Conservation (phyloP, 2,329 filamentous ascomycete species). For the Exophiala lecanii-corni region DNA sequence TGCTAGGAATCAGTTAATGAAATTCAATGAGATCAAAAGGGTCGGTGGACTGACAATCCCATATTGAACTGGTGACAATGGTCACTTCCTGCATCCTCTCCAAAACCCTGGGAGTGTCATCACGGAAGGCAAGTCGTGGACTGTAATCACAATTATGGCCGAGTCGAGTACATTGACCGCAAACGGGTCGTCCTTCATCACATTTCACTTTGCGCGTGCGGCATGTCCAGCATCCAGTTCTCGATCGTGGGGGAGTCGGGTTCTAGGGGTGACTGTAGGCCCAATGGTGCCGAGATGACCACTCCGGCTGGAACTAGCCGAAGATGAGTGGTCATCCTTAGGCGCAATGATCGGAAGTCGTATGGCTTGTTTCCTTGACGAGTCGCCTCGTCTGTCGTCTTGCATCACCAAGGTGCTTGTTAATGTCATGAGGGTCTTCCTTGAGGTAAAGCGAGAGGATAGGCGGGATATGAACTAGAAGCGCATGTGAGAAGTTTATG, state of each 20-base stretch:
- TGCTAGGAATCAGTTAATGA: constrained; percentile 23
- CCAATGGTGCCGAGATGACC: constrained; percentile 28
- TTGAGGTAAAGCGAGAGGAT: not conserved
- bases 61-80: constrained; percentile 49
- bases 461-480: constrained; percentile 5
- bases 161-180: constrained; percentile 54
- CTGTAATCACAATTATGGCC: constrained; percentile 56
- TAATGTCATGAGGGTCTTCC: constrained; percentile 31
- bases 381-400: constrained; percentile 33
- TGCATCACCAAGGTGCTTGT: constrained; percentile 34
- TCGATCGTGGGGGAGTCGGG: constrained; percentile 49
- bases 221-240: constrained; percentile 47
- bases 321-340: constrained; percentile 35
- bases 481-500: constrained; percentile 5
- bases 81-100: constrained; percentile 50
- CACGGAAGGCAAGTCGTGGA: constrained; percentile 51
- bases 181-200: constrained; percentile 51
- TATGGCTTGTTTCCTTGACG: constrained; percentile 35
- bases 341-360: constrained; percentile 43
- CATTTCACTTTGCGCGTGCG: constrained; percentile 46
- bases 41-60: constrained; percentile 47
- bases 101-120: constrained; percentile 49
- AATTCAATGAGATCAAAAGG: constrained; percentile 12
- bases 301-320: constrained; percentile 32
- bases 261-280: constrained; percentile 35